A percentile compares a stretch with the other conserved stretches of the same genome.
phyloP scores from a whole-genome alignment of 2,329 filamentous ascomycete genomes.

The Alternaria infectoria region DNA sequence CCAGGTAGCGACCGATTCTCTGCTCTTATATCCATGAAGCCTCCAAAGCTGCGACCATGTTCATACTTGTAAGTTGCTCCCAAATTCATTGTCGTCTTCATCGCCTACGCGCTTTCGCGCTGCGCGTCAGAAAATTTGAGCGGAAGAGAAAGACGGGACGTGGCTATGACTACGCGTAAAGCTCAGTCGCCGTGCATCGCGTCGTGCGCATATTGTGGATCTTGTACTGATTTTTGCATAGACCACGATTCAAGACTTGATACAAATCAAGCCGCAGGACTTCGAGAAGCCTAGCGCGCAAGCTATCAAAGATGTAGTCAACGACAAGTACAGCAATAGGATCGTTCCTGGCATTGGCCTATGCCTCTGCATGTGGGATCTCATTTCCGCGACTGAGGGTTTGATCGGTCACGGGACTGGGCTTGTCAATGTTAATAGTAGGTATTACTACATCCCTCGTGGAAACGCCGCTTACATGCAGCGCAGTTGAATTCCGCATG shows the following conservation, averaged over 20 bases:
- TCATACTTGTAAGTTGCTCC: conserved; percentile 46
- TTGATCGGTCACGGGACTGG: conserved; percentile 92
- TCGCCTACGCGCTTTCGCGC: not conserved
- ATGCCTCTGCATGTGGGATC: conserved; percentile 90
- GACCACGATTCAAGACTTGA: conserved; percentile 93
- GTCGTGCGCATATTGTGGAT: not conserved
- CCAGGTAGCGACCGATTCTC: conserved; percentile 19
- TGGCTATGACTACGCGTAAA: not conserved
- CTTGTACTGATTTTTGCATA: conserved; percentile 46
- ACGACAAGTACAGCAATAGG: conserved; percentile 95
- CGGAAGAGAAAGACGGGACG: not conserved
- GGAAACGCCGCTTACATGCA: not conserved
- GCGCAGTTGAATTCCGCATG: conserved; percentile 84
- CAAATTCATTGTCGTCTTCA: too few species aligned
- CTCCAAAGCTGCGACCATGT: conserved; percentile 36
- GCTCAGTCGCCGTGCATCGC: not conserved
- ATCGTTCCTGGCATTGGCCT: conserved; percentile 96
- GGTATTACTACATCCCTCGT: not conserved
- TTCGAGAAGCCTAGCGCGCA: conserved; percentile 82
- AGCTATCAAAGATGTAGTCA: conserved; percentile 95
- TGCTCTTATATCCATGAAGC: conserved; percentile 34
- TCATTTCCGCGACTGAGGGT: conserved; percentile 88
- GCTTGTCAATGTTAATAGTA: conserved; percentile 92
- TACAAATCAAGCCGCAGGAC: conserved; percentile 88
- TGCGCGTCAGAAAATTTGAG: conserved; percentile 10